These are phyloP conservation scores for Candida dendrica DNA, from an alignment of 805 yeast species.

Conservation along the genomic window DNA sequence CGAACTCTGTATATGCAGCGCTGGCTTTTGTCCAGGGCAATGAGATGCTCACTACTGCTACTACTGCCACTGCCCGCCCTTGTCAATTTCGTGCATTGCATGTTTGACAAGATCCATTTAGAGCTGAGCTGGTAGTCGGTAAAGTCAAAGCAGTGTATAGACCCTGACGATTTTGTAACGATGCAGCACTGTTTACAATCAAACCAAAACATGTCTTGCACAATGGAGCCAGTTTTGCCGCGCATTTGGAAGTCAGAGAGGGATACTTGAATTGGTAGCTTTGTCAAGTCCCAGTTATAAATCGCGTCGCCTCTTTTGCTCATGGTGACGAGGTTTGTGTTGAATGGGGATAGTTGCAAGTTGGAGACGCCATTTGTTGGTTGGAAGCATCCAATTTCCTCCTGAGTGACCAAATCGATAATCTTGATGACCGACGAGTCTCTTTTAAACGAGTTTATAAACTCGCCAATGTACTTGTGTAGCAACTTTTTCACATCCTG, in stretches of 20 bases:
- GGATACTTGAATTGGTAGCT: slow-evolving; percentile 40
- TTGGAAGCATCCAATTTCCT: slow-evolving; percentile 35
- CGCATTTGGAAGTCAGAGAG: slow-evolving; percentile 51
- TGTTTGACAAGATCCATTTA: slow-evolving; percentile 41
- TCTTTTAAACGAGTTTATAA: slow-evolving; percentile 7
- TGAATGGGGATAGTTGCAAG: slow-evolving; percentile 56
- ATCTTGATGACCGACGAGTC: slow-evolving; percentile 31
- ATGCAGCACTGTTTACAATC: slow-evolving; percentile 37
- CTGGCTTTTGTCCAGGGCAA: neutral
- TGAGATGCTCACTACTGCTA: neutral
- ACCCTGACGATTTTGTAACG: slow-evolving; percentile 46
- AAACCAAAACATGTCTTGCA: slow-evolving; percentile 48
- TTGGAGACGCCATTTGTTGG: slow-evolving; percentile 59
- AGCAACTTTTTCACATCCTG: slow-evolving; percentile 6
- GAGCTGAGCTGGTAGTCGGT: slow-evolving; percentile 11
- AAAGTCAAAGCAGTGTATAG: slow-evolving; percentile 52
- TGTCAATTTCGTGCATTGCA: slow-evolving; percentile 16
- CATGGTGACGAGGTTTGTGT: slow-evolving; percentile 46
- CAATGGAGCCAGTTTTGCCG: slow-evolving; percentile 55
- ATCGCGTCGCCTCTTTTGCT: slow-evolving; percentile 55
- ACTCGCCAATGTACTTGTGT: slow-evolving; percentile 2
- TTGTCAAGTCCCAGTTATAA: slow-evolving; percentile 57
- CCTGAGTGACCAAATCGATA: slow-evolving; percentile 37
- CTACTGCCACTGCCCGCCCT: too few species aligned
- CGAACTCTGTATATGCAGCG: neutral